Conservation (phyloP, 768 basidiomycete genomes). For the Lentinula edodes region DNA sequence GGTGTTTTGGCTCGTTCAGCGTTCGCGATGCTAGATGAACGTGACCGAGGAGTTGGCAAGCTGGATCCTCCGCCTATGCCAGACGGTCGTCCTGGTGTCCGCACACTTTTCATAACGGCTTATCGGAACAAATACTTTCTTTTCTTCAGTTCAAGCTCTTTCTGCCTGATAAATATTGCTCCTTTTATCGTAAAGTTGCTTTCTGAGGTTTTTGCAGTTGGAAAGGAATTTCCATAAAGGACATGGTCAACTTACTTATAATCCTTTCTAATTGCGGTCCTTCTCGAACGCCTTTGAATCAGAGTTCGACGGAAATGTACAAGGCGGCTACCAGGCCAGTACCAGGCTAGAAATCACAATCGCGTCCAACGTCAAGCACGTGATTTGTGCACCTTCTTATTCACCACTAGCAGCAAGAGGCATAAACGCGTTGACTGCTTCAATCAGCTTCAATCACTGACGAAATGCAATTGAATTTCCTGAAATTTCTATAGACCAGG, state of each 20-base stretch:
- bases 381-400: too few relatives aligned
- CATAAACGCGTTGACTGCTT: too few relatives aligned
- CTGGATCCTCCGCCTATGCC: neutral
- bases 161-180: neutral
- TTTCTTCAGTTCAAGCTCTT: neutral
- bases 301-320: neutral
- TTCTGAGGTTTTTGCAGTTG: neutral
- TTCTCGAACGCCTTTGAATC: neutral
- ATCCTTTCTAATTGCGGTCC: neutral
- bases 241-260: neutral
- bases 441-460: too few relatives aligned
- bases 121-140: neutral
- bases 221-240: neutral
- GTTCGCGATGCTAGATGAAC: neutral
- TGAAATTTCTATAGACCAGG: too few relatives aligned
- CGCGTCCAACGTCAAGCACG: too few relatives aligned
- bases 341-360: neutral
- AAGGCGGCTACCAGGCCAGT: neutral
- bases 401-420: too few relatives aligned
- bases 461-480: too few relatives aligned
- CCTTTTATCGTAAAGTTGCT: neutral
- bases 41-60: conserved; percentile 1
- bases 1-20: neutral
- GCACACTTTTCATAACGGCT: neutral
- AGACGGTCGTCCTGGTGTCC: conserved; percentile 1